phyloP scores from a whole-genome alignment of 257 asterid species.

The Marsdenia floribunda region DNA sequence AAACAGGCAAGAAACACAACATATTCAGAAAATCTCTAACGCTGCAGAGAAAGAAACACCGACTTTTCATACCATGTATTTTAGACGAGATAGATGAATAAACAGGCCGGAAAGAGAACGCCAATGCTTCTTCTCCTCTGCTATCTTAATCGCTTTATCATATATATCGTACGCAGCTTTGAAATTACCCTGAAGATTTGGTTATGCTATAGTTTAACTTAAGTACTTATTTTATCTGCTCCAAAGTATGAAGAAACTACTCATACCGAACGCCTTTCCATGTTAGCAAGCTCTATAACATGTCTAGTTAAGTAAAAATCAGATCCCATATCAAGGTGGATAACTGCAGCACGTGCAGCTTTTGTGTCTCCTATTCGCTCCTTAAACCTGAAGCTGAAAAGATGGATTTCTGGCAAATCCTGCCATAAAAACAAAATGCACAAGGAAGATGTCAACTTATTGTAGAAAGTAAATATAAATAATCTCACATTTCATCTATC shows the following conservation, averaged over 20 bases:
- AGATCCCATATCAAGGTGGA: conserved; percentile 36
- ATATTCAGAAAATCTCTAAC: conserved; percentile 6
- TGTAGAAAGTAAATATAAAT: background rate
- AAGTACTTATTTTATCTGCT: conserved; percentile 12
- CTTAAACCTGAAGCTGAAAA: conserved; percentile 73
- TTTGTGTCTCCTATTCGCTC: conserved; percentile 65
- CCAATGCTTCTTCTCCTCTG: conserved; percentile 46
- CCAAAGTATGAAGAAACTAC: conserved; percentile 22
- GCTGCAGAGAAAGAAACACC: conserved; percentile 9
- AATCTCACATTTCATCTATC: conserved; percentile 1
- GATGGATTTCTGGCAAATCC: conserved; percentile 72
- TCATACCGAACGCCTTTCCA: conserved; percentile 82
- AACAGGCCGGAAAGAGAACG: conserved; percentile 58
- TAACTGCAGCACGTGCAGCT: conserved; percentile 67
- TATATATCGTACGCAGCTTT: conserved; percentile 59
- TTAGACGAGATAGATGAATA: conserved; percentile 49
- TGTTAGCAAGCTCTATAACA: conserved; percentile 57
- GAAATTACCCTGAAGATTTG: conserved; percentile 65
- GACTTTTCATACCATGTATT: conserved; percentile 51
- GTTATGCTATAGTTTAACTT: conserved; percentile 14
- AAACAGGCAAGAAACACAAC: conserved; percentile 1
- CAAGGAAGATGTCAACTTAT: conserved; percentile 1
- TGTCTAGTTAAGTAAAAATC: conserved; percentile 49
- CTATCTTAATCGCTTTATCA: conserved; percentile 55
- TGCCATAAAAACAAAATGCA: conserved; percentile 28